Evolutionary conservation across 257 asterid genomes (phyloP), one percentile per base, ranked within the genome.

Genomic region (Voacanga thouarsii): DNA sequence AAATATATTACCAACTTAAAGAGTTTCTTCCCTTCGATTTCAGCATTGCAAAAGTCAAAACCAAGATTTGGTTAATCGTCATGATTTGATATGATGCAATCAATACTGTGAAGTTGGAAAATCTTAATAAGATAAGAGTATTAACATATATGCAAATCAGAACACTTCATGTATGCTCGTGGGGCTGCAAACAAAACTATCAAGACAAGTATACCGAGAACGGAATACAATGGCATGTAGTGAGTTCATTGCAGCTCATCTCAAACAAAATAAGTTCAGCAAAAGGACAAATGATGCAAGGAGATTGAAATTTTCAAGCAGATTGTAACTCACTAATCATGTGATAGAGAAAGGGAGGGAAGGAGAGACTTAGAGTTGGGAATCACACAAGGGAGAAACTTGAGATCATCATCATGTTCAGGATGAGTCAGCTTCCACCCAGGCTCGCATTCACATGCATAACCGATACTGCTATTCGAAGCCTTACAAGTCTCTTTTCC

Each of bases 391-490:
- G 97, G 97, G 77, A 93, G 71, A 81, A 89, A 93, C 39, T 30
- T 80, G 23, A 82, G 80, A 43, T 50, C 65, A 19, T 61, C 67
- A 45, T 87, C 87, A 15, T 80, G 80, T 24, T 79, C 66, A 6
- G 79, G 77, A 44, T 88, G 86, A 78, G 89, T 82, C 74, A 89
- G 97, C 56, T 59, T 81, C 97, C 97, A 93, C 0, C 97, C 97
- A n/a, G 79, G 30, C 3, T 89, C 90, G 60, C 97, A 93, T 55
- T 78, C 87, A 80, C 97, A 91, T 61, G 3, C 89, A 67, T 78
- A 93, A 23, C 94, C 95, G 6, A 88, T 76, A 79, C 59, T 83
- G 37, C 81, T 82, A 3, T 75, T 81, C 9, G 94, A 85, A 53
- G 76, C 78, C 79, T 81, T 84, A 80, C 97, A 91, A 4, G 24